phyloP scores from a whole-genome alignment of 345 rosid genomes.

The Euphorbia peplus region DNA sequence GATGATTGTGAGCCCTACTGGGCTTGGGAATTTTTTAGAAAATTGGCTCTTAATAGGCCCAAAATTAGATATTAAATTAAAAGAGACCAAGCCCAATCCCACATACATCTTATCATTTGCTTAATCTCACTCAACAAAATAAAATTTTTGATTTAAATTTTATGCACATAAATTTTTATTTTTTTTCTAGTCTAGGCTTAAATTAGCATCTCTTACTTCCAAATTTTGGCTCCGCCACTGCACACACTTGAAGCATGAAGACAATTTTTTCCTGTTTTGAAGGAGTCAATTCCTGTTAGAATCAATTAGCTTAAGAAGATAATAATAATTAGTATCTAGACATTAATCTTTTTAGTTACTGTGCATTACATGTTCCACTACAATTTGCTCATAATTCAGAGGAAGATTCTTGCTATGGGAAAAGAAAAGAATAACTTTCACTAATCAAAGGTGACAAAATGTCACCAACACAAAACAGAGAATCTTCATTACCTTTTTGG shows the following conservation, averaged over 20 bases:
- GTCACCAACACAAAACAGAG: neutral
- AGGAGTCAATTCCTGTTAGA: neutral
- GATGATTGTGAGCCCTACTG: too few species aligned
- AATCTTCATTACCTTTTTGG: conserved; percentile 10
- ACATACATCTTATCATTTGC: too few species aligned
- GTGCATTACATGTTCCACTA: neutral
- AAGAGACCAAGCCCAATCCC: too few species aligned
- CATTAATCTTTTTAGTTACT: neutral
- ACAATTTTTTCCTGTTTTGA: neutral
- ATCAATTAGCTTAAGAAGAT: neutral
- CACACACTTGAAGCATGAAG: neutral
- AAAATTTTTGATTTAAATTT: too few species aligned
- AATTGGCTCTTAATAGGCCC: too few species aligned
- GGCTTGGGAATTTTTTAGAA: too few species aligned
- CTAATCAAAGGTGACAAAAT: neutral
- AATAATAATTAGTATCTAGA: neutral
- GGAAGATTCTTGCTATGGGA: neutral
- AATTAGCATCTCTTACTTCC: too few species aligned
- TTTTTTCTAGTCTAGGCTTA: too few species aligned
- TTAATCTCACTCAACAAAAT: too few species aligned
- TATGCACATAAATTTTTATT: too few species aligned
- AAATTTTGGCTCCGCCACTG: too few species aligned
- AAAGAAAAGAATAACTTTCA: neutral
- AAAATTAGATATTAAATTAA: too few species aligned
- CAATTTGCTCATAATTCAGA: neutral